A percentile compares a stretch with the other conserved stretches of the same genome.
Evolutionary conservation across 2,329 filamentous ascomycete genomes (phyloP).

Genomic region (Amesomyces nigricolor): DNA sequence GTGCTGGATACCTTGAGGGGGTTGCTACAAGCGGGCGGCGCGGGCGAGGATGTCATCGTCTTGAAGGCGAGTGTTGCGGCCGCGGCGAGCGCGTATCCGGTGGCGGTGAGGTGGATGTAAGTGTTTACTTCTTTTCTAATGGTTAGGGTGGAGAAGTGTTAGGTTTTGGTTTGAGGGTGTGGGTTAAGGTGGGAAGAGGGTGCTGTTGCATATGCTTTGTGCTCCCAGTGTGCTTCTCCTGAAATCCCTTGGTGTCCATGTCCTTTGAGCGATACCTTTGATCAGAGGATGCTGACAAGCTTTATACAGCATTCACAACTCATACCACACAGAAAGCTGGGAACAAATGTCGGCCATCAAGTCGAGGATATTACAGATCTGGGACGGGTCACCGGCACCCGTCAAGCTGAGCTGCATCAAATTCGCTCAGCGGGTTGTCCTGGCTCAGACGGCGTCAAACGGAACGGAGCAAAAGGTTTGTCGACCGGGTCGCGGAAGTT

Average conservation of each 20-base stretch:
- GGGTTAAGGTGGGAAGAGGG: not conserved
- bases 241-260: not conserved
- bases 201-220: not conserved
- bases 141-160: not conserved
- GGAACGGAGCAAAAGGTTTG: slow-evolving; percentile 73
- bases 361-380: slow-evolving; percentile 77
- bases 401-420: slow-evolving; percentile 94
- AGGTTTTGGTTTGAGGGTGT: no score
- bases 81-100: slow-evolving; percentile 85
- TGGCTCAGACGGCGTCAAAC: slow-evolving; percentile 82
- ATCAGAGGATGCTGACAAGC: slow-evolving; percentile 16
- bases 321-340: slow-evolving; percentile 77
- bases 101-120: slow-evolving; percentile 91
- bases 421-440: slow-evolving; percentile 87
- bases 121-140: slow-evolving; percentile 38
- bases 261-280: not conserved
- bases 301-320: slow-evolving; percentile 69
- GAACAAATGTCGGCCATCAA: slow-evolving; percentile 86
- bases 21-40: slow-evolving; percentile 54
- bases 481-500: not conserved
- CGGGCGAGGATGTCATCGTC: slow-evolving; percentile 72
- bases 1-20: slow-evolving; percentile 72
- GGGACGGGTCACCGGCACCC: slow-evolving; percentile 72
- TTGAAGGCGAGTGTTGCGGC: slow-evolving; percentile 83
- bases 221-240: not conserved